Base-by-base conservation (phyloP, 2,329 filamentous ascomycete species). In the Pestalotiopsis sp. region DNA sequence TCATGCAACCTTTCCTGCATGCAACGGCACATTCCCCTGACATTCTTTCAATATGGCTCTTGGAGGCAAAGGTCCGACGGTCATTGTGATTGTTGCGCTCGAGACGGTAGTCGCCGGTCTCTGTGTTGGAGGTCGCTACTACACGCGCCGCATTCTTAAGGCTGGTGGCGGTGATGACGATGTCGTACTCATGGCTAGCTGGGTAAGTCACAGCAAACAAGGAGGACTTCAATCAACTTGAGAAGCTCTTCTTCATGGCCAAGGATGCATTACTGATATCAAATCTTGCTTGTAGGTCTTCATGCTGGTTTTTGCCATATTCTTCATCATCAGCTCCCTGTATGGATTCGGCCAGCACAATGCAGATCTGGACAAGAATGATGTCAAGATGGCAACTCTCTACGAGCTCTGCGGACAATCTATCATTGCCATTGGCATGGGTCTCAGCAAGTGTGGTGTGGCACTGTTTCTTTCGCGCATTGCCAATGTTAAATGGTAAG, bases 391-490 rank as follows among this genome's bases (percentile, higher is more conserved):
- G 52, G 70, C 71, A 20, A 72, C 69, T 13, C 59, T 68, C 14
- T 45, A 65, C 1, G 71, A 70, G 58, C 23, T 72, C 12, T 39
- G 67, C 5, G 68, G 69, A 25, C 71, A 71, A 62, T 69, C 67
- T 23, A 13, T 45, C 7, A 58, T 72, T 23, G 71, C 71, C 4
- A 39, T 67, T 17, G 70, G 70, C 3, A 71, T 70, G 69, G 71
- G 71, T 14, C 65, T 71, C 1, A 71, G 71, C 66, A 72, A 72
- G 52, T 45, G 63, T 4, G 68, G 67, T 2, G 71, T 72, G 13
- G 71, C 68, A n/a, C 20, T 71, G 52, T 72, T 72, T 27, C n/a
- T 72, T 12, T 68, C 70, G 63, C 71, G 71, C 13, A 72, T 72
- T 38, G 52, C 70, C 36, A 67, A 70, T 12, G 27, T 25, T n/a